Evolutionary conservation across 2,329 filamentous ascomycete genomes (phyloP), one percentile per base, ranked within the genome.

Genomic region (Nannizziopsis barbatae): DNA sequence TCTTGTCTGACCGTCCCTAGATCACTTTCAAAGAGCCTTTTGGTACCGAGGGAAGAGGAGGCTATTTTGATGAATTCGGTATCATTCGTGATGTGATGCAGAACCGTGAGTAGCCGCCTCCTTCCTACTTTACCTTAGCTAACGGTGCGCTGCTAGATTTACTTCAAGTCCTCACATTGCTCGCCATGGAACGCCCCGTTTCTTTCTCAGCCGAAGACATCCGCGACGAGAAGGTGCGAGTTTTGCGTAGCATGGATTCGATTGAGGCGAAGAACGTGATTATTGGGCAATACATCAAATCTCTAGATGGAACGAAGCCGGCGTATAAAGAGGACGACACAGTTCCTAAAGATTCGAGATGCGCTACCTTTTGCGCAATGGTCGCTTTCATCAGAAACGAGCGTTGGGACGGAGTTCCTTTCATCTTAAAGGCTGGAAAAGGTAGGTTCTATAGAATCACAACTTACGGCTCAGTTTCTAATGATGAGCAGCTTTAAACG

Each of bases 11-110:
- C 17, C 5, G 11, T 30, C 18, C 17, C 33, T 53, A 79, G 74
- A 96, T 98, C 65, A 87, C 92, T 42, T 98, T 98, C 78, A 98
- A 98, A 75, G 92, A 98, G 74, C 92, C 92, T 6, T 98, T 98
- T 62, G 93, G 92, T 59, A 98, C 92, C 17, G 92, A 98, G 68
- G 93, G 92, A 47, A 86, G 92, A 64, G 92, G 93, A 55, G 92
- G 92, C 49, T 98, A 98, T 75, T 98, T 98, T 65, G 93, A 98
- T 65, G 92, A 98, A 72, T 98, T 98, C 61, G 93, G 92, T 63
- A 98, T 98, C 68, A 88, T 98, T 62, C 88, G 93, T 65, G 93
- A 98, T 74, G 92, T 98, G 58, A 96, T 98, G 92, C 92, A 98
- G 73, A 98, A 98, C 76, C 92, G 74, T 77, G 60, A 58, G 74